Percentiles rank a stretch among this genome's conserved stretches.
Evolutionary conservation across 2,329 filamentous ascomycete genomes (phyloP).

Genomic region (Fonsecaea monophora): DNA sequence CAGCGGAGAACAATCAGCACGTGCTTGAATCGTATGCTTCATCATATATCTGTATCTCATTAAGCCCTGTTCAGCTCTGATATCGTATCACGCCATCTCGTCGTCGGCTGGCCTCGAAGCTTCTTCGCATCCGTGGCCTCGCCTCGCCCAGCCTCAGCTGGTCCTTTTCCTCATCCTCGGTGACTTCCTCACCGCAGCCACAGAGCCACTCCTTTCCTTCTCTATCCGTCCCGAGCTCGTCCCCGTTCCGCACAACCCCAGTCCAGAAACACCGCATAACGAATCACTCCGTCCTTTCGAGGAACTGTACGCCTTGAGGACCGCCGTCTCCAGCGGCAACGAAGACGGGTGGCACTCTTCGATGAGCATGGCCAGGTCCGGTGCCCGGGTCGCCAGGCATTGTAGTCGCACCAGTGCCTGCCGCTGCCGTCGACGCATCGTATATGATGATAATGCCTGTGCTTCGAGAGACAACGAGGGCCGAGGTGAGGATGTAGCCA

Average conservation of each 20-base stretch:
- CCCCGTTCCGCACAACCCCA: neutral
- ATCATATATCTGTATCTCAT: neutral
- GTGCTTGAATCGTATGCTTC: neutral
- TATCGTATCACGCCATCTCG: conserved; percentile 4
- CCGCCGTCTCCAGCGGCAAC: conserved; percentile 34
- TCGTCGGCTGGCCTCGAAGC: neutral
- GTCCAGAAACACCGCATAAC: conserved; percentile 24
- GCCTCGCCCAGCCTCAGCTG: conserved; percentile 8
- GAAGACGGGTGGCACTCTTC: conserved; percentile 42
- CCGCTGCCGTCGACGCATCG: conserved; percentile 37
- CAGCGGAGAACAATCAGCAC: neutral
- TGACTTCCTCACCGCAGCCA: conserved; percentile 28
- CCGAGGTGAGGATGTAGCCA: conserved; percentile 38
- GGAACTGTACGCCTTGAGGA: conserved; percentile 21
- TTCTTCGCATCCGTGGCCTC: neutral
- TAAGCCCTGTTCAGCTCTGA: neutral
- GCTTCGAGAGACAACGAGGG: conserved; percentile 41
- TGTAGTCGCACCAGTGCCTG: conserved; percentile 40
- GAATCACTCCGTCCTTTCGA: conserved; percentile 30
- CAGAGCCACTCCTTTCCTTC: conserved; percentile 31
- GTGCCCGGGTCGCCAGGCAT: conserved; percentile 38
- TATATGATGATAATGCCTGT: conserved; percentile 38
- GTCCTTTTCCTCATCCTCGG: conserved; percentile 38
- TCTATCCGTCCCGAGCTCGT: conserved; percentile 32
- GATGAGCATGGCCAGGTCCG: conserved; percentile 41